phyloP scores from a whole-genome alignment of 2,329 filamentous ascomycete genomes.

The Chaetomiaceae sp. region DNA sequence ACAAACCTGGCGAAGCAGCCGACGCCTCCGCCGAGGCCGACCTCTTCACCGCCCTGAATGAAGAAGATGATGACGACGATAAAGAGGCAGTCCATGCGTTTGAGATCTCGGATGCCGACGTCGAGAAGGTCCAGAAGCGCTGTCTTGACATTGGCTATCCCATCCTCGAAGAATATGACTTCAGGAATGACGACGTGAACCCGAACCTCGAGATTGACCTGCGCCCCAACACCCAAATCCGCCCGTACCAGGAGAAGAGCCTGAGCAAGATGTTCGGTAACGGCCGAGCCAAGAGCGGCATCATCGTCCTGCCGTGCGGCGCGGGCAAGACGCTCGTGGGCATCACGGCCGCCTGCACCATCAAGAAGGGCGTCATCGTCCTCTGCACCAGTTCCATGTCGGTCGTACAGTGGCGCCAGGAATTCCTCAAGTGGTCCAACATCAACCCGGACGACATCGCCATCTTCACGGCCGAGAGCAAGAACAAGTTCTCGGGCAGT shows the following conservation, averaged over 20 bases:
- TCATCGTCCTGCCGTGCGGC: constrained; percentile 94
- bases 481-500: constrained; percentile 75
- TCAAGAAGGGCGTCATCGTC: constrained; percentile 94
- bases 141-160: constrained; percentile 84
- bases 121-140: constrained; percentile 83
- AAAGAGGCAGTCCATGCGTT: constrained; percentile 89
- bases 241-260: constrained; percentile 94
- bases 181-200: constrained; percentile 84
- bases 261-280: constrained; percentile 99
- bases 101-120: constrained; percentile 76
- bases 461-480: constrained; percentile 91
- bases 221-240: constrained; percentile 82
- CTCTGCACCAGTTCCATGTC: constrained; percentile 98
- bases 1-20: constrained; percentile 42
- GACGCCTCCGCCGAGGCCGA: constrained; percentile 57
- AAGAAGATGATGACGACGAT: constrained; percentile 72
- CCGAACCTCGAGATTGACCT: constrained; percentile 91
- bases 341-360: constrained; percentile 96
- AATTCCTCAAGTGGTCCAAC: constrained; percentile 98
- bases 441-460: constrained; percentile 88
- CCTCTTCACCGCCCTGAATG: constrained; percentile 67
- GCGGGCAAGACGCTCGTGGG: constrained; percentile 96
- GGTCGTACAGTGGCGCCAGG: constrained; percentile 91
- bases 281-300: constrained; percentile 91
- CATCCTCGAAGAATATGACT: constrained; percentile 95